phyloP scores from a whole-genome alignment of 768 basidiomycete genomes.

The Pholiota microspora region DNA sequence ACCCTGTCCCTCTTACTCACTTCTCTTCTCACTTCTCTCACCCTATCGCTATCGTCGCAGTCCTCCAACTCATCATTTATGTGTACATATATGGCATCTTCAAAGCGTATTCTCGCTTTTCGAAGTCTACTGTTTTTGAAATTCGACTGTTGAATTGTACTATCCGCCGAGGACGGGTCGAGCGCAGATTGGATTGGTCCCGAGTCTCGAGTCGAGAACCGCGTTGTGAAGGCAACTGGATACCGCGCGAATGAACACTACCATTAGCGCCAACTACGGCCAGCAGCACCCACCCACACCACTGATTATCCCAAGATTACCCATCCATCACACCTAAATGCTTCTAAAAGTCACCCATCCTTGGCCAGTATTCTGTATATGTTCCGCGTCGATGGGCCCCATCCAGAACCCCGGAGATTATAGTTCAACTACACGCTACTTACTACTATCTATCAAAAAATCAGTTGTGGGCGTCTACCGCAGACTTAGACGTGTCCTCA shows the following conservation, averaged over 20 bases:
- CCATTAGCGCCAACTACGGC: not conserved
- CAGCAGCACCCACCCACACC: not conserved
- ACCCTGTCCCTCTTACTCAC: too few relatives aligned
- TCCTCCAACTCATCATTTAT: constrained; percentile 4
- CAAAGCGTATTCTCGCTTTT: not conserved
- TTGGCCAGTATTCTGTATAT: not conserved
- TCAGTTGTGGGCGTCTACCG: not conserved
- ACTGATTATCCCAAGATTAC: not conserved
- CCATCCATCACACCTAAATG: too few relatives aligned
- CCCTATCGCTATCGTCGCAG: constrained; percentile 1
- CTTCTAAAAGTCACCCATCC: too few relatives aligned
- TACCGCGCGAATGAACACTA: not conserved
- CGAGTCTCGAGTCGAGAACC: not conserved
- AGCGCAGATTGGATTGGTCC: not conserved
- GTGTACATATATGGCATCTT: constrained; percentile 7
- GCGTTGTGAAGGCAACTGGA: constrained; percentile 7
- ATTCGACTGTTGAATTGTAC: not conserved
- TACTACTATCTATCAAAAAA: not conserved
- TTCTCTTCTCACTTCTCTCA: too few relatives aligned
- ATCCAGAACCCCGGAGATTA: not conserved
- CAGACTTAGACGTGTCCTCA: not conserved
- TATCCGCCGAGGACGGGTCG: constrained; percentile 1
- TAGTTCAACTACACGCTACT: not conserved
- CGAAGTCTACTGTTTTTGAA: too few relatives aligned
- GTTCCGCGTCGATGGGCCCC: not conserved